Evolutionary conservation across 139 green algal genomes (phyloP).

Genomic region (Coelastrella sp.): DNA sequence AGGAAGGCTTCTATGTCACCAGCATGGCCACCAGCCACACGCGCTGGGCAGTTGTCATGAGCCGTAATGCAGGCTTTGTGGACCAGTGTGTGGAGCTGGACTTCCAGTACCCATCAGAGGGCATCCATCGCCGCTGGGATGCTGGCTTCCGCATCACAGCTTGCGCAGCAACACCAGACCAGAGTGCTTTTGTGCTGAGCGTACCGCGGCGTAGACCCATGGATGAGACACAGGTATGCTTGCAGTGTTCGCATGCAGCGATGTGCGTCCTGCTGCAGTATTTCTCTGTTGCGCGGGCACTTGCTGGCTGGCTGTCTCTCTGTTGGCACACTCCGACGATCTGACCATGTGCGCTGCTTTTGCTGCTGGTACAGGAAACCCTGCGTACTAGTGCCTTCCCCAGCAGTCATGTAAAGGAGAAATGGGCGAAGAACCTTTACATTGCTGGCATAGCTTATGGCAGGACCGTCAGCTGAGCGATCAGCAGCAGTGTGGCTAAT

Average conservation of each 20-base stretch:
- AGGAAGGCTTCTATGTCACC: conserved; percentile 99
- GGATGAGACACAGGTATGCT: conserved; percentile 88
- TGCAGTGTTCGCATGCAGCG: not conserved
- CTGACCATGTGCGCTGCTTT: not conserved
- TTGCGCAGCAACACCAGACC: conserved; percentile 95
- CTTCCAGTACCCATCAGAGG: conserved; percentile 98
- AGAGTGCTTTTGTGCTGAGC: conserved; percentile 88
- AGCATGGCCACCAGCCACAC: conserved; percentile 95
- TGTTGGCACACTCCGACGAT: not conserved
- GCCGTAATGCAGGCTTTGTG: conserved; percentile 96
- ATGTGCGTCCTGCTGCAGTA: not conserved
- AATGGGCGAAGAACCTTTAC: conserved; percentile 99
- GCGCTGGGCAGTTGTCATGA: conserved; percentile 99
- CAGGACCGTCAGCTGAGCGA: conserved; percentile 74
- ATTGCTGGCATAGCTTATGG: conserved; percentile 95
- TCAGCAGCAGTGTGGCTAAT: not conserved
- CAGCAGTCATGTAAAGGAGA: conserved; percentile 98
- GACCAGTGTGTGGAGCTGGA: conserved; percentile 99
- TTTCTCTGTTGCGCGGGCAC: not conserved
- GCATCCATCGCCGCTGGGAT: conserved; percentile 86
- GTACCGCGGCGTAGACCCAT: conserved; percentile 86
- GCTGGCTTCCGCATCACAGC: conserved; percentile 96
- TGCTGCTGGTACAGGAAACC: conserved; percentile 83
- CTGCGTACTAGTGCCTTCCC: conserved; percentile 96
- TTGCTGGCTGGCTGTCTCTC: not conserved